Base-by-base conservation (phyloP, 805 yeast species). In the Lachancea kluyveri region DNA sequence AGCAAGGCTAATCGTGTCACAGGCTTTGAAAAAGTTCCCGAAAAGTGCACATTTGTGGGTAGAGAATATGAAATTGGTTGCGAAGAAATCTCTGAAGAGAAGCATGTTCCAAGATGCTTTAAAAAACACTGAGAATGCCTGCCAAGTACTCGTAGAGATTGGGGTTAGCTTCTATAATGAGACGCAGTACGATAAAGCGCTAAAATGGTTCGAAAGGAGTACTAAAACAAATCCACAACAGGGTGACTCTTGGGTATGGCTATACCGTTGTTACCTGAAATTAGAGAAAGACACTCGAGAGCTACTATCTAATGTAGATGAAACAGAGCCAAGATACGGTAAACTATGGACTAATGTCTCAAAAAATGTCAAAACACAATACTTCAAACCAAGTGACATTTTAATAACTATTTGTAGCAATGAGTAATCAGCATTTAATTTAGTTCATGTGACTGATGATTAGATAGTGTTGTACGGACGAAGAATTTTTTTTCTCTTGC, bases 171-270 rank as follows among this genome's bases (percentile, higher is more conserved):
- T 87, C 40, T 79, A 79, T 78, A 46, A 60, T 1, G 80, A 74
- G 16, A 79, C 81, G 0, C 81, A 81, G 42, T 55, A 67, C 16
- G 58, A 68, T 2, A 79, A 77, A 41, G 84, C 94, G 0, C 61
- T 65, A 34, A 67, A 77, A 9, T 88, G 95, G 86, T 72, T 86
- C 35, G 79, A 79, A 28, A 64, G 81, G 32, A 82, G 92, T 0
- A 50, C 79, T 8, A 62, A 59, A n/a, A 62, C 65, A 2, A 75
- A 77, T 35, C 53, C 62, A 1, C 62, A 57, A n/a, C 71, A 64
- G 48, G 96, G 95, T 4, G 96, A 88, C 55, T 57, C 68, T 3
- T 86, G 94, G 81, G 71, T 75, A 1, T 79, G 86, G 79, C 48
- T 65, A 29, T 73, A 71, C 43, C 62, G 65, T 17, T 73, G 69